Conservation (phyloP, 2,329 filamentous ascomycete species). For the Phaeomoniella chlamydospora region DNA sequence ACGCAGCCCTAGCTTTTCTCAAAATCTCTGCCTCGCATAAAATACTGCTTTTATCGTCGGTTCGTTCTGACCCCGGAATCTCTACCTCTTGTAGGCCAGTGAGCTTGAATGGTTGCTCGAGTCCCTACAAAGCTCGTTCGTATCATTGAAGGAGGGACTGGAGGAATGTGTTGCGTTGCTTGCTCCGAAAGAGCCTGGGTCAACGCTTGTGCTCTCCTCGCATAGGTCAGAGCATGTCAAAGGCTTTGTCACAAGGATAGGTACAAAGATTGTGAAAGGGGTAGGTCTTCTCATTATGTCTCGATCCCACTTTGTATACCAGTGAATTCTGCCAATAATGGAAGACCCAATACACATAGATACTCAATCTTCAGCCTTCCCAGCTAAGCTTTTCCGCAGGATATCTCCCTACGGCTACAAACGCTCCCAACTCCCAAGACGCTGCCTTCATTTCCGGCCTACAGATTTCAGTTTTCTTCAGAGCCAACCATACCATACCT, state of each 20-base stretch:
- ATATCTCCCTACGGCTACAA: constrained; percentile 61
- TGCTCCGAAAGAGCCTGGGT: constrained; percentile 69
- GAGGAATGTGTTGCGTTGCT: constrained; percentile 82
- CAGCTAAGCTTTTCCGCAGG: constrained; percentile 32
- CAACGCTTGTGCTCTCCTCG: constrained; percentile 79
- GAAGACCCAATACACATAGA: too few species aligned
- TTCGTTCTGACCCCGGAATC: constrained; percentile 1
- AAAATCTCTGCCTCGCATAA: constrained; percentile 3
- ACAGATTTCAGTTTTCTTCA: constrained; percentile 19
- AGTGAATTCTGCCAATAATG: not conserved
- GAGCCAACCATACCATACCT: constrained; percentile 41
- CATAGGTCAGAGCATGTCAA: constrained; percentile 80
- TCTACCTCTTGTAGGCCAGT: constrained; percentile 23
- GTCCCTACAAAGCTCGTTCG: constrained; percentile 46
- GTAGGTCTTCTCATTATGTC: constrained; percentile 34
- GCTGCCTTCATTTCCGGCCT: constrained; percentile 8
- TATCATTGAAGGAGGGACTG: constrained; percentile 53
- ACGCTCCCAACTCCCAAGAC: constrained; percentile 38
- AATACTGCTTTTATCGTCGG: constrained; percentile 6
- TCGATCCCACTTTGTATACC: too few species aligned
- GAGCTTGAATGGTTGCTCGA: constrained; percentile 52
- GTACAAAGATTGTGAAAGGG: constrained; percentile 82
- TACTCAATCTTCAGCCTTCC: constrained; percentile 1
- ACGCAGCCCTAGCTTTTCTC: not conserved
- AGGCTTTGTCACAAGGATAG: constrained; percentile 78